Evolutionary conservation across 2,329 filamentous ascomycete genomes (phyloP).

Genomic region (Paramyrothecium roridum): DNA sequence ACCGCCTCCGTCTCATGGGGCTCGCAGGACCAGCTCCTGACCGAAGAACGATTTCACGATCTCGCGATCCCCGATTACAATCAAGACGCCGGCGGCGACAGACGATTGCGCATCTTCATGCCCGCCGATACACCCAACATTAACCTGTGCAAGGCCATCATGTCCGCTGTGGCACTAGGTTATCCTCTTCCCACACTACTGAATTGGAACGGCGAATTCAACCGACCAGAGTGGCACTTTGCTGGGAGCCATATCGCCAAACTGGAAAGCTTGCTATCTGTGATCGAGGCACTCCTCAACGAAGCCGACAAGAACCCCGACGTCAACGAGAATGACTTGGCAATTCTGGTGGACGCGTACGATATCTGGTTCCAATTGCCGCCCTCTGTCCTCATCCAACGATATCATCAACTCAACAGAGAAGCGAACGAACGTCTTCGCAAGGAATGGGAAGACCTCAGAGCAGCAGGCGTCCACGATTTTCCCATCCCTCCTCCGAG

Average conservation of each 20-base stretch:
- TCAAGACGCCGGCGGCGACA: conserved; percentile 7
- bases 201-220: conserved; percentile 35
- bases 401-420: conserved; percentile 30
- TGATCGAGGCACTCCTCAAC: conserved; percentile 23
- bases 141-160: conserved; percentile 34
- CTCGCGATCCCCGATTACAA: conserved; percentile 8
- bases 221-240: conserved; percentile 32
- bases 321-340: conserved; percentile 25
- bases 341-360: conserved; percentile 33
- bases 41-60: conserved; percentile 4
- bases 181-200: conserved; percentile 33
- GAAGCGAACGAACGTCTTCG: conserved; percentile 26
- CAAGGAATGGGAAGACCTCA: conserved; percentile 16
- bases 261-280: conserved; percentile 28
- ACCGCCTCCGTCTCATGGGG: not conserved
- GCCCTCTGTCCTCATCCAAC: conserved; percentile 29
- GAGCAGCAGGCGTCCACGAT: not conserved
- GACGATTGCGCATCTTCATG: conserved; percentile 33
- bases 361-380: conserved; percentile 38
- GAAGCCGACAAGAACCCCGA: conserved; percentile 9
- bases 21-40: not conserved
- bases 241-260: conserved; percentile 35
- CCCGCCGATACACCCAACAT: conserved; percentile 30
- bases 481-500: conserved; percentile 26
- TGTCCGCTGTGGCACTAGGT: conserved; percentile 32